A percentile compares a stretch with the other conserved stretches of the same genome.
phyloP scores from a whole-genome alignment of 495 filamentous ascomycete genomes.

The Tuber microsphaerosporum region DNA sequence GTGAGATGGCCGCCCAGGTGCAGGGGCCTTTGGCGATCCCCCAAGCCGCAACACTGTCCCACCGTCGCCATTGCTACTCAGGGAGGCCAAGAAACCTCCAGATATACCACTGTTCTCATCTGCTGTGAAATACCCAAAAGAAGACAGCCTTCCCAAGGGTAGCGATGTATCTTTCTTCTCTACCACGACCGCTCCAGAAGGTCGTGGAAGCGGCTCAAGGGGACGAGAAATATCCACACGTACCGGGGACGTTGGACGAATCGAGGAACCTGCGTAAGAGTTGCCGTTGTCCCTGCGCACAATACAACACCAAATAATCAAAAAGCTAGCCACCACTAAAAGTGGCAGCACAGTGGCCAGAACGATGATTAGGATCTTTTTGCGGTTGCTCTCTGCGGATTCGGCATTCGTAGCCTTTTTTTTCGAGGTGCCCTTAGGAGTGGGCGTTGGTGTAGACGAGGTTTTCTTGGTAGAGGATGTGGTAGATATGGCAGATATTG shows the following conservation, averaged over 20 bases:
- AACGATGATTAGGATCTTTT: conserved; percentile 33
- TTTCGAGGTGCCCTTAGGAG: conserved; percentile 10
- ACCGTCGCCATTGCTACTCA: conserved; percentile 17
- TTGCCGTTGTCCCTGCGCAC: conserved; percentile 12
- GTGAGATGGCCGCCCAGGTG: conserved; percentile 15
- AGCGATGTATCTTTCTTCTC: conserved; percentile 19
- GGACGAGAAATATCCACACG: conserved; percentile 30
- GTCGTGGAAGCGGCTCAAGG: conserved; percentile 28
- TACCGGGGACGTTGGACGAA: conserved; percentile 23
- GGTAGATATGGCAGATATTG: conserved; percentile 15
- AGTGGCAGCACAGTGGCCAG: conserved; percentile 34
- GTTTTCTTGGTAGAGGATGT: background rate
- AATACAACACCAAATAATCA: conserved; percentile 31
- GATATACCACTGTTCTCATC: conserved; percentile 27
- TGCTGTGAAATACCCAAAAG: conserved; percentile 32
- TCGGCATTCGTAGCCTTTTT: conserved; percentile 11
- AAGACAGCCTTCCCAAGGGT: conserved; percentile 24
- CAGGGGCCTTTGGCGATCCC: conserved; percentile 16
- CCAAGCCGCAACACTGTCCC: conserved; percentile 26
- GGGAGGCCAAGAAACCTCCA: conserved; percentile 28
- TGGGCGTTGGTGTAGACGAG: conserved; percentile 1
- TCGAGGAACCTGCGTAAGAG: conserved; percentile 19
- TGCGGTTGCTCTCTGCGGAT: conserved; percentile 19
- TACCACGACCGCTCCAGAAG: conserved; percentile 14
- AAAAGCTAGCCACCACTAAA: conserved; percentile 30